Evolutionary conservation across 768 basidiomycete species (phyloP).

Genomic region (Boletellus sp.): DNA sequence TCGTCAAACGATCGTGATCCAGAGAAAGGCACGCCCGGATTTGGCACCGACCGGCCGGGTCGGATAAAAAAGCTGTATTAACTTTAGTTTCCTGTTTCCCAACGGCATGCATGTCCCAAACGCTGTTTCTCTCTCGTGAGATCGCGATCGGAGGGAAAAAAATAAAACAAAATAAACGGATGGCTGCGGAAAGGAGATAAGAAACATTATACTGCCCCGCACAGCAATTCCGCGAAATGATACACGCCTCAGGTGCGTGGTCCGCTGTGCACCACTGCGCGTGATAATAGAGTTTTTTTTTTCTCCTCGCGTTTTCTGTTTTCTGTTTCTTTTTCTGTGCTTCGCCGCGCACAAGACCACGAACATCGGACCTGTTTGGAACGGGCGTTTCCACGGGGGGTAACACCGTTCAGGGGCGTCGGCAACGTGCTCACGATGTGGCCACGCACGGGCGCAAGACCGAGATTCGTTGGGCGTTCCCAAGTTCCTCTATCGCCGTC

Average conservation of each 20-base stretch:
- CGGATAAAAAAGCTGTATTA: slow-evolving; percentile 1
- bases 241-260: slow-evolving; percentile 27
- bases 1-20: slow-evolving; percentile 15
- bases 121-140: slow-evolving; percentile 9
- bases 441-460: neutral
- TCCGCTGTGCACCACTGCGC: slow-evolving; percentile 18
- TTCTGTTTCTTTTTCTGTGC: too few species aligned
- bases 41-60: slow-evolving; percentile 9
- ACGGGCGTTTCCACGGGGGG: slow-evolving; percentile 14
- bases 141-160: slow-evolving; percentile 12
- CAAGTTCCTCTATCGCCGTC: too few species aligned
- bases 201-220: slow-evolving; percentile 20
- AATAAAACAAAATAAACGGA: too few species aligned
- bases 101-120: slow-evolving; percentile 10
- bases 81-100: too few species aligned
- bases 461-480: too few species aligned
- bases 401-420: slow-evolving; percentile 29
- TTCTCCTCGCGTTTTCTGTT: too few species aligned
- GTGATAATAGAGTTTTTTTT: slow-evolving; percentile 18
- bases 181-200: slow-evolving; percentile 23
- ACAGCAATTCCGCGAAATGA: slow-evolving; percentile 13
- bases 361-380: slow-evolving; percentile 4
- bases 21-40: neutral
- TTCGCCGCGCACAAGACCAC: slow-evolving; percentile 1
- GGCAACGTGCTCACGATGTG: slow-evolving; percentile 11